Conservation (phyloP, 2,329 filamentous ascomycete genomes). For the Penicillium aurantiogriseum region DNA sequence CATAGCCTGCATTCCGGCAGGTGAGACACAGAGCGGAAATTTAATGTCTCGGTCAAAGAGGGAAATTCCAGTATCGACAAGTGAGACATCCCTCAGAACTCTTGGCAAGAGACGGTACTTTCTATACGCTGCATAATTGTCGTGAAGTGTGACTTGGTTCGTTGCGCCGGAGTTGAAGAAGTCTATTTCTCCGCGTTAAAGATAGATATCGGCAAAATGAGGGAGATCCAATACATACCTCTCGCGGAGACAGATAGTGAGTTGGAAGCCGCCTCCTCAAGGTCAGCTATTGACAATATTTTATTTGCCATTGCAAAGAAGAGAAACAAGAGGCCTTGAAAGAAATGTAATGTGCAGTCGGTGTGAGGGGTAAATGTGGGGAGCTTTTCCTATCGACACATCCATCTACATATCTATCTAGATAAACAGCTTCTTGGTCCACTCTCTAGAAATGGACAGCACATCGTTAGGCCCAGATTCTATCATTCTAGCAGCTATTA, state of each 20-base stretch:
- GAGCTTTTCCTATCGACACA: neutral
- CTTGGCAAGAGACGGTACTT: conserved; percentile 50
- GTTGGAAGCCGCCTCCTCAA: conserved; percentile 15
- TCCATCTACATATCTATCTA: too few species aligned
- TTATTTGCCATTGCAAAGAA: conserved; percentile 11
- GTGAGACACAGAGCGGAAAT: conserved; percentile 55
- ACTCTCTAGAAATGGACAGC: neutral
- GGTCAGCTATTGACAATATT: conserved; percentile 19
- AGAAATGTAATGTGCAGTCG: neutral
- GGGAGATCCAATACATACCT: conserved; percentile 9
- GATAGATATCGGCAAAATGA: neutral
- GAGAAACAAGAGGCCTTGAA: neutral
- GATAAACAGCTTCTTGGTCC: neutral
- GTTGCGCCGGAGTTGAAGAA: conserved; percentile 58
- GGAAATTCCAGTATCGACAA: conserved; percentile 42
- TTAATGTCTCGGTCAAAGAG: conserved; percentile 45
- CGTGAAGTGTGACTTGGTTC: conserved; percentile 40
- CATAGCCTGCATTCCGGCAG: conserved; percentile 53
- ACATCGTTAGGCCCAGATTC: neutral
- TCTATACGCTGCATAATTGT: conserved; percentile 54
- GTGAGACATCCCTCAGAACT: conserved; percentile 44
- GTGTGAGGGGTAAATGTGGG: conserved; percentile 5
- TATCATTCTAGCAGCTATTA: neutral
- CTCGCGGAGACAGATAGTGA: conserved; percentile 10
- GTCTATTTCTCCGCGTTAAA: conserved; percentile 34